These are phyloP conservation scores for Adansonia rubrostipa DNA, from an alignment of 441 rosid species.

Conservation along the genomic window DNA sequence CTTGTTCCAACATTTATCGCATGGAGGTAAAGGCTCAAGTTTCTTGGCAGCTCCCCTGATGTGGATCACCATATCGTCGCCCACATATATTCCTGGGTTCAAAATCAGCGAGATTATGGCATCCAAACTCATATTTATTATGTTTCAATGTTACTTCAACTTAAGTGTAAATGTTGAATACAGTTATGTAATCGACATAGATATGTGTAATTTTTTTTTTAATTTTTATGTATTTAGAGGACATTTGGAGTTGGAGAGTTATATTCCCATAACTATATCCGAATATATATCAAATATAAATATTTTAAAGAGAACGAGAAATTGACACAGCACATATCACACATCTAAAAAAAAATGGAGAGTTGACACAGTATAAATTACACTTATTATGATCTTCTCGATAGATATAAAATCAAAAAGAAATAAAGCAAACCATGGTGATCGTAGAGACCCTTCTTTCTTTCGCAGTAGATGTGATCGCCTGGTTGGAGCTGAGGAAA, in stretches of 20 bases:
- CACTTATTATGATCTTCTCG: not conserved
- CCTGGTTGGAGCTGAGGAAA: not conserved
- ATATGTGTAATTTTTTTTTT: too few species aligned
- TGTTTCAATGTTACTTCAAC: too few species aligned
- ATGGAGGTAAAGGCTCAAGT: not conserved
- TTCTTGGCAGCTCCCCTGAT: not conserved
- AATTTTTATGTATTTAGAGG: too few species aligned
- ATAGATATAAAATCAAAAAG: not conserved
- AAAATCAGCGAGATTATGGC: not conserved
- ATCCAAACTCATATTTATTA: not conserved
- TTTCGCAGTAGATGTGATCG: not conserved
- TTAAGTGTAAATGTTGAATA: too few species aligned
- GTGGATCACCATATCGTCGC: not conserved
- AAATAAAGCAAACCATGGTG: not conserved
- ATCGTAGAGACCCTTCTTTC: not conserved
- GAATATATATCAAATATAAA: too few species aligned
- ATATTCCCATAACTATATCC: too few species aligned
- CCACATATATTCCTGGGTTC: slow-evolving; percentile 15
- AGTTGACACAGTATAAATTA: not conserved
- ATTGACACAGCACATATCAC: too few species aligned
- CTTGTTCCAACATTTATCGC: not conserved
- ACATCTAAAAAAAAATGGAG: too few species aligned
- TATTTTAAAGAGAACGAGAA: too few species aligned
- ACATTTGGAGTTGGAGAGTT: too few species aligned
- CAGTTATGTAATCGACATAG: too few species aligned